Percentiles rank a stretch among this genome's conserved stretches.
Conservation (phyloP, 2,329 filamentous ascomycete species). For the Aureobasidium sp. region DNA sequence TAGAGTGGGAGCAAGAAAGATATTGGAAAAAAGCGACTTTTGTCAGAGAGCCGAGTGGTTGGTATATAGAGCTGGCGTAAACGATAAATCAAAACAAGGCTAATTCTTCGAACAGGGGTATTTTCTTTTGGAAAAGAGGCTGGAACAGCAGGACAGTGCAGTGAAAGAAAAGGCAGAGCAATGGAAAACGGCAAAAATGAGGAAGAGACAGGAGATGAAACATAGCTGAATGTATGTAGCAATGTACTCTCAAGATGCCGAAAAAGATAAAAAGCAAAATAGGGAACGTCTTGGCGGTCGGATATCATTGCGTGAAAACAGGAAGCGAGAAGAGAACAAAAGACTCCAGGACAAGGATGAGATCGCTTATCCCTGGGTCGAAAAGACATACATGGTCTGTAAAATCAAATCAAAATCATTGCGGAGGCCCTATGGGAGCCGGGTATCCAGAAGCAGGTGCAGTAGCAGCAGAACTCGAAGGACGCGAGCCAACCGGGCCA, state of each 20-base stretch:
- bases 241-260: slow-evolving; percentile 9
- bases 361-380: neutral
- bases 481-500: slow-evolving; percentile 18
- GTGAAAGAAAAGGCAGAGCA: slow-evolving; percentile 13
- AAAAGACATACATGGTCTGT: slow-evolving; percentile 11
- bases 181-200: slow-evolving; percentile 13
- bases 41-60: slow-evolving; percentile 6
- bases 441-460: slow-evolving; percentile 32
- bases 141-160: slow-evolving; percentile 8
- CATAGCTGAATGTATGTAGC: neutral
- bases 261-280: neutral
- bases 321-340: slow-evolving; percentile 6
- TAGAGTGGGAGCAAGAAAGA: neutral
- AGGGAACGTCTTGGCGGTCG: slow-evolving; percentile 13
- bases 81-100: slow-evolving; percentile 13
- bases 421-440: slow-evolving; percentile 33
- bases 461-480: slow-evolving; percentile 19
- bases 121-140: slow-evolving; percentile 11
- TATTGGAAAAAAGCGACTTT: slow-evolving; percentile 1
- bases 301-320: slow-evolving; percentile 10
- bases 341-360: neutral
- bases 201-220: neutral
- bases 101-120: slow-evolving; percentile 8
- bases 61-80: slow-evolving; percentile 11
- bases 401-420: slow-evolving; percentile 23